Evolutionary conservation across 495 filamentous ascomycete species (phyloP), one percentile per base, ranked within the genome.

Genomic region (Hyaloscypha bicolor): DNA sequence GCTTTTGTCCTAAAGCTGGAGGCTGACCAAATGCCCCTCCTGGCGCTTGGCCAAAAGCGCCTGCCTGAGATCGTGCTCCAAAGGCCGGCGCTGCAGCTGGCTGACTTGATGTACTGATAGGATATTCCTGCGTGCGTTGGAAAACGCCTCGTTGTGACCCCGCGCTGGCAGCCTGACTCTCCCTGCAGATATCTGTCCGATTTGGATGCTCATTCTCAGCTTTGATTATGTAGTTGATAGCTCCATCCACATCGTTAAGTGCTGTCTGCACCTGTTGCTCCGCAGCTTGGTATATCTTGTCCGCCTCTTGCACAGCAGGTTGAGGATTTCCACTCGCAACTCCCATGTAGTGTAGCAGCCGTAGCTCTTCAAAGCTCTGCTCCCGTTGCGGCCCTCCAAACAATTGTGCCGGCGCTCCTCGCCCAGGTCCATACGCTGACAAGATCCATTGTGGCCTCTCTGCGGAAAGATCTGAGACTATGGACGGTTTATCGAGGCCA

Each of bases 311-410:
- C 76, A 93, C 80, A 11, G 91, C 91, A 64, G 83, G 80, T 66
- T 89, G 78, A 48, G 82, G 76, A 68, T 90, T 92, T 6, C 89
- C 89, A 19, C 85, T 65, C 21, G 84, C 81, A 37, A 77, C 72
- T 9, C 81, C 81, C 62, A 86, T 76, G 71, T 93, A 87, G 78
- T 90, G 89, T 25, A 86, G 83, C 16, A 93, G 60, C 62, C 92
- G 84, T 59, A 93, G 81, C 73, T 97, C 93, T 76, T 97, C 93
- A 42, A 88, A 88, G 72, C 92, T 94, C 70, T 92, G 87, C 76
- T 97, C 93, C 25, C 91, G 81, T n/a, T 84, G 80, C 53, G 83
- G 82, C 6, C 92, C 92, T 22, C 91, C 93, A 71, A 96, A 93
- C 2, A 97, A 81, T 74, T 93, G 91, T 14, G 85, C 84, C 1